Evolutionary conservation across 2,329 filamentous ascomycete species (phyloP), one percentile per base, ranked within the genome.

Genomic region (Penicillium sp.): DNA sequence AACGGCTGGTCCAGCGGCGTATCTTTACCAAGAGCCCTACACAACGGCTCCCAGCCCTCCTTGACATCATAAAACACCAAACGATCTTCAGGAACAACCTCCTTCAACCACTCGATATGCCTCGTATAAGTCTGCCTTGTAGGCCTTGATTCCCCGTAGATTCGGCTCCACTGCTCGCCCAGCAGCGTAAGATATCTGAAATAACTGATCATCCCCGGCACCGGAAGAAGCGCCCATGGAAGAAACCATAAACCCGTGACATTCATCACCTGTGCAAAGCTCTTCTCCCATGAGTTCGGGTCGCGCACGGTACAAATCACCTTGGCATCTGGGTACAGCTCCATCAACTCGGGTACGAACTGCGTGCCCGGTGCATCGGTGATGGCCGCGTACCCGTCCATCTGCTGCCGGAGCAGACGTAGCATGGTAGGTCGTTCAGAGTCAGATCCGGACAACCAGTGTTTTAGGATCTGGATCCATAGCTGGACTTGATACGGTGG

Each of bases 301-400:
- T 65, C 62, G 25, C 63, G 62, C 1, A 53, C 59, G 6, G 70
- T 73, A 50, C 71, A 68, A 15, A 80, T 70, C 3, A 79, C 75
- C 47, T 72, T 72, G 10, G 75, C 76, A 25, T 78, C 68, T 0
- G 77, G 77, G 50, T 78, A 79, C 7, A 78, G 53, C 47, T 74
- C 68, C 50, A 78, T 57, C 31, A 79, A 60, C 42, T 79, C 75
- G 12, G 70, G 65, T 15, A 76, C 62, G 24, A 78, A 70, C 43
- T 70, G 64, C 13, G 65, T 66, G 3, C 66, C 66, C 0, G 77
- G 76, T 13, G 68, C 56, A 55, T 80, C 77, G 31, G 75, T 74
- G 31, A 72, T 66, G n/a, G 71, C 76, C 3, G 71, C 72, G 54
- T 74, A 79, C 23, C 76, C 76, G 12, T 67, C 66, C 4, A 61